Conservation (phyloP, 495 filamentous ascomycete genomes). For the Tuber calosporum region DNA sequence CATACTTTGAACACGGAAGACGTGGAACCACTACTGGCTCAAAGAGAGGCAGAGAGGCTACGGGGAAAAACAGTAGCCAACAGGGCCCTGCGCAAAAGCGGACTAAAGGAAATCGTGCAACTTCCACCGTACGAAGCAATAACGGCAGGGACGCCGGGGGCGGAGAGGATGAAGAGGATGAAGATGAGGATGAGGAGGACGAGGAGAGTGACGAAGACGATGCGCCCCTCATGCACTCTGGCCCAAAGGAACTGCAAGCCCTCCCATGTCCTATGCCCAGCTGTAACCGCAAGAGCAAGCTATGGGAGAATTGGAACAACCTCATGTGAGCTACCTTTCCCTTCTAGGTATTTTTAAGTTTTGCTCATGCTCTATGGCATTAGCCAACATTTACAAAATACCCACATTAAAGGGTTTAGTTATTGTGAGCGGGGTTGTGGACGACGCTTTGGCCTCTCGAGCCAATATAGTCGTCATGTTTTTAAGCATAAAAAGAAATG, state of each 20-base stretch:
- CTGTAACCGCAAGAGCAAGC: not conserved
- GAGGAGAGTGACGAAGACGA: constrained; percentile 1
- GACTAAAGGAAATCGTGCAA: not conserved
- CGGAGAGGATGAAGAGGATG: not conserved
- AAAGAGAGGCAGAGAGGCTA: not conserved
- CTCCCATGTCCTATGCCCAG: not conserved
- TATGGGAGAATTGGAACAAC: not conserved
- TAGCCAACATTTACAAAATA: not conserved
- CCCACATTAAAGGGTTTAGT: not conserved
- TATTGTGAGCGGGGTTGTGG: not conserved
- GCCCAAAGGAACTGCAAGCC: not conserved
- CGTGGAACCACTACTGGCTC: not conserved
- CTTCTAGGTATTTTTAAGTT: not conserved
- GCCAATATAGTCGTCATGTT: not conserved
- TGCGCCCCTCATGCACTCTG: not conserved
- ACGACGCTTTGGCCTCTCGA: constrained; percentile 1
- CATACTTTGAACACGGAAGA: not conserved
- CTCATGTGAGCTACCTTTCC: not conserved
- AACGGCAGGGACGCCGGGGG: not conserved
- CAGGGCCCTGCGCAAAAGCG: not conserved
- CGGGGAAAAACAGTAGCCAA: not conserved
- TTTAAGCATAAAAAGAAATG: not conserved
- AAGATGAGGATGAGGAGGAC: not conserved
- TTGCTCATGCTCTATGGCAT: not conserved
- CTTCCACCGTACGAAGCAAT: not conserved